A percentile compares a stretch with the other conserved stretches of the same genome.
These are phyloP conservation scores for Metarhizium sp. DNA, from an alignment of 2,329 filamentous ascomycete species.

Conservation along the genomic window DNA sequence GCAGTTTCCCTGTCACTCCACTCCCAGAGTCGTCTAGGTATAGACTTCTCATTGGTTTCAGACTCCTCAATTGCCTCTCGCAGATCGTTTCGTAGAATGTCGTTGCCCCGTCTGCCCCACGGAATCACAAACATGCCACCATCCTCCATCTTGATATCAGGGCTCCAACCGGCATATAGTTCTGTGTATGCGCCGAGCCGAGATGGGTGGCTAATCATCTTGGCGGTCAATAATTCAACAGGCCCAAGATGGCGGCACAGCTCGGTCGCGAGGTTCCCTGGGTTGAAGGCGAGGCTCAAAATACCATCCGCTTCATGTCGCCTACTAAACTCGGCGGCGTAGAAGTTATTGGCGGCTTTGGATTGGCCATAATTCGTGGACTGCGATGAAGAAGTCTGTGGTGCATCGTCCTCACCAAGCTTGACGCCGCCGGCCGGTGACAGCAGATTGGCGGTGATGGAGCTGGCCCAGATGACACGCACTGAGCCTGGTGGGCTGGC, in stretches of 20 bases:
- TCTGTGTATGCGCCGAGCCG: conserved; percentile 37
- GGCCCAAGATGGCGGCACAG: conserved; percentile 21
- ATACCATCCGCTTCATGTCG: conserved; percentile 19
- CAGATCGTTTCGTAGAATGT: neutral
- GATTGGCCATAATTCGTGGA: conserved; percentile 12
- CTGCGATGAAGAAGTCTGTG: neutral
- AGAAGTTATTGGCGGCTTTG: conserved; percentile 22
- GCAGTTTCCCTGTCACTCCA: conserved; percentile 6
- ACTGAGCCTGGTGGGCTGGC: conserved; percentile 1
- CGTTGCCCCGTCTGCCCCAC: conserved; percentile 5
- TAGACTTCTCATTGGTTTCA: conserved; percentile 1
- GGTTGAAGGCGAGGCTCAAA: conserved; percentile 25
- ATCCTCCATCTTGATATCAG: conserved; percentile 27
- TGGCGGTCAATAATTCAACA: conserved; percentile 6
- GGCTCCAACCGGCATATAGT: conserved; percentile 35
- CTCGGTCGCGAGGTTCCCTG: conserved; percentile 29
- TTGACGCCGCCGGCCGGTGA: conserved; percentile 6
- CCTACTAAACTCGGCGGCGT: conserved; percentile 20
- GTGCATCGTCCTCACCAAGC: conserved; percentile 11
- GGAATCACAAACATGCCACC: conserved; percentile 7
- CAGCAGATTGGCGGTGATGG: neutral
- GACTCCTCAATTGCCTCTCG: conserved; percentile 2
- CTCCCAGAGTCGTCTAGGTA: conserved; percentile 2
- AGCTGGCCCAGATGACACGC: conserved; percentile 6
- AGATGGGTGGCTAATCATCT: conserved; percentile 15